Conservation (phyloP, 176 grass and related monocot genomes). For the Triticum dicoccoides region DNA sequence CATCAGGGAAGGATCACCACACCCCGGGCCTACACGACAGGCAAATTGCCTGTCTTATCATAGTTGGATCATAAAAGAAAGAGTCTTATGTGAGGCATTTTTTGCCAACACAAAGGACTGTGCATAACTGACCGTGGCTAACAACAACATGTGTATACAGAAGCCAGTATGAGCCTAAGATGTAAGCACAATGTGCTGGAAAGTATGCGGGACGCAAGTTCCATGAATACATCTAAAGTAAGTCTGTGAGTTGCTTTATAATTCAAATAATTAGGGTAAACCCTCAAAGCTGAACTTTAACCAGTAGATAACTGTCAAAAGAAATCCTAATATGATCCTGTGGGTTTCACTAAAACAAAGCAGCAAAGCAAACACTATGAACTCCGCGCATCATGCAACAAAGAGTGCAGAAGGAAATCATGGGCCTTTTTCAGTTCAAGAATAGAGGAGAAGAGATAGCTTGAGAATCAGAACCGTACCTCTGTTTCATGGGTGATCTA, state of each 20-base stretch:
- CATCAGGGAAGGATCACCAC: background rate
- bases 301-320: background rate
- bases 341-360: background rate
- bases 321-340: background rate
- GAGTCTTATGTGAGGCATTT: too few relatives aligned
- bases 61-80: too few relatives aligned
- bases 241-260: too few relatives aligned
- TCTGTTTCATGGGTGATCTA: slow-evolving; percentile 72
- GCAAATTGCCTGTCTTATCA: too few relatives aligned
- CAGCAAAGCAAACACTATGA: background rate
- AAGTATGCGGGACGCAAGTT: too few relatives aligned
- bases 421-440: background rate
- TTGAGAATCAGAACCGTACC: slow-evolving; percentile 47
- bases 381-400: background rate
- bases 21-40: too few relatives aligned
- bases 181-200: too few relatives aligned
- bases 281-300: background rate
- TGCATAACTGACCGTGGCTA: too few relatives aligned
- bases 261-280: background rate
- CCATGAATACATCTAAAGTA: too few relatives aligned
- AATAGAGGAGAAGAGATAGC: background rate
- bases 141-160: too few relatives aligned
- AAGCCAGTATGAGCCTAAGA: too few relatives aligned
- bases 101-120: too few relatives aligned
- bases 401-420: background rate